Evolutionary conservation across 805 yeast genomes (phyloP), one percentile per base, ranked within the genome.

Genomic region (Saccharomycopsis sp.): DNA sequence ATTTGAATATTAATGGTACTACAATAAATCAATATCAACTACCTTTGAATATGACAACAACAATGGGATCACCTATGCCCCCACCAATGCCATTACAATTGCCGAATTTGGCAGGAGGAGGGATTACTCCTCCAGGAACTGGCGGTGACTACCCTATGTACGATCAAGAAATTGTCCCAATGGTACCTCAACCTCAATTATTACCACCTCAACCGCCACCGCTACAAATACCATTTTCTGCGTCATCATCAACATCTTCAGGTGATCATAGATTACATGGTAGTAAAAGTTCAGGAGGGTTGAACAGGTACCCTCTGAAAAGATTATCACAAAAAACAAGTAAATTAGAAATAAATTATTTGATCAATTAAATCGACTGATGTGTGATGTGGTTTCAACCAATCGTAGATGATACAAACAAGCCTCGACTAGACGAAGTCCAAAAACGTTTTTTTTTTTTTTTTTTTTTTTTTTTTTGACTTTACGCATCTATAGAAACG

Each of bases 361-460:
- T 39, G 22, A 39, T 39, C 4, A 39, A 39, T 20, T 39, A 22
- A 39, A n/a, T n/a, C n/a, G n/a, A n/a, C n/a, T n/a, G n/a, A n/a
- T n/a, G n/a, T n/a, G n/a, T n/a, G n/a, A n/a, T n/a, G n/a, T n/a
- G n/a, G n/a, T n/a, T n/a, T n/a, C n/a, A n/a, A n/a, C n/a, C n/a
- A n/a, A n/a, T n/a, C n/a, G n/a, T n/a, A n/a, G n/a, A n/a, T n/a
- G n/a, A n/a, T n/a, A n/a, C n/a, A n/a, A n/a, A n/a, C n/a, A n/a
- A n/a, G n/a, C n/a, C n/a, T n/a, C n/a, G n/a, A n/a, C n/a, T n/a
- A n/a, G n/a, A n/a, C n/a, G n/a, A n/a, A n/a, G n/a, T n/a, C n/a
- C n/a, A n/a, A n/a, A n/a, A n/a, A n/a, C n/a, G n/a, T n/a, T n/a
- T n/a, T n/a, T n/a, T n/a, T n/a, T n/a, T n/a, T n/a, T n/a, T n/a